Conservation (phyloP, 1,284 basidiomycete genomes). For the Ceratobasidium sp. region DNA sequence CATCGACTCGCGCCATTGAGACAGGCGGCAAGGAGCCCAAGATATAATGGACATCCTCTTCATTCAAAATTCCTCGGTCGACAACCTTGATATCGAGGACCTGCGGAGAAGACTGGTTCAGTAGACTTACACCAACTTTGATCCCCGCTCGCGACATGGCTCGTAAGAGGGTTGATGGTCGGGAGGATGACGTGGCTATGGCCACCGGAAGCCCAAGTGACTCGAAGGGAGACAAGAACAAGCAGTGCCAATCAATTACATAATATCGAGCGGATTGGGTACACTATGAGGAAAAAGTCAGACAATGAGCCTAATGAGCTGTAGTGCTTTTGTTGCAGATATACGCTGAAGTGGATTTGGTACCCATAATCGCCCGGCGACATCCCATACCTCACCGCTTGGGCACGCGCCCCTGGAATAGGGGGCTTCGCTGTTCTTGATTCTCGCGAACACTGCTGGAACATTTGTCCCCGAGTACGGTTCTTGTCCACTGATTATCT, state of each 20-base stretch:
- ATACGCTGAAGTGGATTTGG: background rate
- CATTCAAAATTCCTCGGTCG: slow-evolving; percentile 10
- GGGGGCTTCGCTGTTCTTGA: background rate
- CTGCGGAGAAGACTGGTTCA: slow-evolving; percentile 4
- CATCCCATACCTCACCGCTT: slow-evolving; percentile 1
- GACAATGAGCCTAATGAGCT: background rate
- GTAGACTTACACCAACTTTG: background rate
- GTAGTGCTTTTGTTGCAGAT: background rate
- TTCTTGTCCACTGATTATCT: slow-evolving; percentile 16
- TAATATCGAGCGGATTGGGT: too few species aligned
- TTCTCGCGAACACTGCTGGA: slow-evolving; percentile 17
- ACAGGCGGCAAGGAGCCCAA: background rate
- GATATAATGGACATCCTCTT: slow-evolving; percentile 19
- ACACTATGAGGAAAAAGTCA: background rate
- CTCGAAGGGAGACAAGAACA: background rate
- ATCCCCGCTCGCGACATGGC: slow-evolving; percentile 10
- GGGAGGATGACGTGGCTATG: slow-evolving; percentile 32
- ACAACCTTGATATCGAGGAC: slow-evolving; percentile 5
- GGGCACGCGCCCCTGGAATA: slow-evolving; percentile 21
- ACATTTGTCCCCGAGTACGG: slow-evolving; percentile 8
- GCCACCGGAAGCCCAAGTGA: background rate
- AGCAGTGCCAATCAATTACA: background rate
- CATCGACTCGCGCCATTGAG: background rate
- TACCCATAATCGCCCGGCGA: slow-evolving; percentile 10
- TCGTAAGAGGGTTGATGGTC: background rate